Base-by-base conservation (phyloP, 306 rosid genomes). In the Trifolium fragiferum region DNA sequence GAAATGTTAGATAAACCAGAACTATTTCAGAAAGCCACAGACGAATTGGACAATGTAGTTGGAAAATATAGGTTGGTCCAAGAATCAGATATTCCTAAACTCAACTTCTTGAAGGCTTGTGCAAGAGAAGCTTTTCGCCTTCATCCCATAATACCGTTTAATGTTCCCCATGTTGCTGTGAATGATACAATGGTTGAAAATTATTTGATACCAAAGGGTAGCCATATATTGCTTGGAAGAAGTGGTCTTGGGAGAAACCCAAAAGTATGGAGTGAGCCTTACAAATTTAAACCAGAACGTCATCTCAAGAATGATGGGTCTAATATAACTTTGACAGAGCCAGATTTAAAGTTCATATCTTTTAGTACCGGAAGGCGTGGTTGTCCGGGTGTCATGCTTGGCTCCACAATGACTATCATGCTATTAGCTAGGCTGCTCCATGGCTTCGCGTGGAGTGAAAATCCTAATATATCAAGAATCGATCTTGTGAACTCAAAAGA, bases 141-240 rank as follows among this genome's bases (percentile, higher is more conserved):
- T 7, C 93, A 86, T 21, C 91, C 89, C 1, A 19, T 87, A n/a
- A 64, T 50, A 0, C 54, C 82, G 0, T 85, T 89, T 6, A 81
- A 54, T 49, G 9, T 73, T 84, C 98, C 98, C 49, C 87, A 84
- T 15, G 77, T 78, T 7, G 1, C 86, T 0, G 61, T 18, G 10
- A 10, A 43, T 2, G 82, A 89, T n/a, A 41, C 66, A 2, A 5
- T 49, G 0, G 82, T 89, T 1, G 74, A 66, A 2, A 73, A 71
- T 27, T 78, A 82, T 75, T 59, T 80, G 13, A 82, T 86, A 59
- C 86, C 87, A 13, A 86, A 86, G n/a, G 87, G 87, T 0, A 86
- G 88, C 8, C 75, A 76, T n/a, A 72, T 88, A 15, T 0, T 84
- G 10, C 55, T 88, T 0, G 84, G 87, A 6, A 80, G 86, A 32